Conservation (phyloP, 106 monocot genomes). For the Dioscorea alata region DNA sequence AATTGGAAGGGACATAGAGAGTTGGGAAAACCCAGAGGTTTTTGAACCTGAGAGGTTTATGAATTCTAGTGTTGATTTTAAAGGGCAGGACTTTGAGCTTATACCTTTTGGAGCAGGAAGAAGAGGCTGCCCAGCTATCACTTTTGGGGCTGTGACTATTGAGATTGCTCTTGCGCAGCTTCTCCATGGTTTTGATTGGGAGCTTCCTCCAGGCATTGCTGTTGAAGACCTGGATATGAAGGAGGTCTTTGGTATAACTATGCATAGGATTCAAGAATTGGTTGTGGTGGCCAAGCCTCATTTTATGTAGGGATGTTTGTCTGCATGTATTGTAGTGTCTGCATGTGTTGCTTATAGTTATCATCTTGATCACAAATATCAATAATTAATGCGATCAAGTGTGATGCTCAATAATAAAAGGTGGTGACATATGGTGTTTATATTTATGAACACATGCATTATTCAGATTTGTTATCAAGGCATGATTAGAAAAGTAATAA, state of each 20-base stretch:
- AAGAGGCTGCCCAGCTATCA: not conserved
- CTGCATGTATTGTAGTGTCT: no score
- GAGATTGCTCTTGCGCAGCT: not conserved
- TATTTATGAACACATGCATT: no score
- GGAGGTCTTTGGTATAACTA: not conserved
- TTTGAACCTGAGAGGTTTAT: not conserved
- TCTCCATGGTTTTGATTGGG: not conserved
- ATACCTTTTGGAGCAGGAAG: slow-evolving; percentile 1
- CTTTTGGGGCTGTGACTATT: not conserved
- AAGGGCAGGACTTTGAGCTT: not conserved
- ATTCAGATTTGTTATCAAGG: no score
- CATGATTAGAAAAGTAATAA: no score
- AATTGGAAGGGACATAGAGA: not conserved
- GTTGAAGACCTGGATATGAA: not conserved
- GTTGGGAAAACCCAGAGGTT: not conserved
- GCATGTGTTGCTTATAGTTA: no score
- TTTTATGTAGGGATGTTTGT: no score
- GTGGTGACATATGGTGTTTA: no score
- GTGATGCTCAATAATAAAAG: no score
- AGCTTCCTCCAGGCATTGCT: not conserved
- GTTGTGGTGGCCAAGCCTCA: no score
- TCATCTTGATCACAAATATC: no score
- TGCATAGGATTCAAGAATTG: not conserved
- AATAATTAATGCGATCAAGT: no score
- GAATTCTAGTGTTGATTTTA: not conserved